Evolutionary conservation across 495 filamentous ascomycete genomes (phyloP), one percentile per base, ranked within the genome.

Genomic region (Xylaria cubensis): DNA sequence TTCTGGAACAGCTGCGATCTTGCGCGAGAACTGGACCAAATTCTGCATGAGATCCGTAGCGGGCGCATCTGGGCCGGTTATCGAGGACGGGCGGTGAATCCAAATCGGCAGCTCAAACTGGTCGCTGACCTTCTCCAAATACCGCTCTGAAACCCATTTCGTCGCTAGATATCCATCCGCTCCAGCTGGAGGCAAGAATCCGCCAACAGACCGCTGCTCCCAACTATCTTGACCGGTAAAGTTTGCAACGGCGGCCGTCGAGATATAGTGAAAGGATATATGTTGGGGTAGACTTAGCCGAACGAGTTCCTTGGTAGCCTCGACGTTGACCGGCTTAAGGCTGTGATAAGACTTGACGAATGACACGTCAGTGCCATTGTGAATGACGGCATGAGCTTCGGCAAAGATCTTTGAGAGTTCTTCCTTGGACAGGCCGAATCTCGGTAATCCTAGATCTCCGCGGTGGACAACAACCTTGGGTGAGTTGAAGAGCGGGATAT

Each of bases 361-460:
- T 1, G 86, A 88, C 1, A 83, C 82, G 64, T 86, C 82, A 0
- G 87, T 84, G 10, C 86, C 88, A 65, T 83, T 85, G 78, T 90
- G 88, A 44, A 90, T 83, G 39, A 89, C 75, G 6, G 70, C 71
- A 56, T 89, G 39, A 13, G 39, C 9, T 10, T 42, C 39, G 39
- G 39, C 9, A 42, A 42, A 42, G 39, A 42, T 42, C 12, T 17
- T 19, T 0, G 44, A 48, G 13, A 48, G 44, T 48, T 48, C 15
- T 15, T 48, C 17, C 44, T 48, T 15, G 13, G 44, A 48, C 15
- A 48, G 39, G 39, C 39, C 39, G 39, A 42, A 42, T 13, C 39
- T 13, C 39, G 39, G 44, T 5, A 48, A 19, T 4, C 39, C 39
- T 13, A 42, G 39, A 42, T 42, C 39, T 42, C 39, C 39, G 39